These are phyloP conservation scores for Backusella parvicylindrica DNA, from an alignment of 192 early-diverging fungal genomes.

Conservation along the genomic window DNA sequence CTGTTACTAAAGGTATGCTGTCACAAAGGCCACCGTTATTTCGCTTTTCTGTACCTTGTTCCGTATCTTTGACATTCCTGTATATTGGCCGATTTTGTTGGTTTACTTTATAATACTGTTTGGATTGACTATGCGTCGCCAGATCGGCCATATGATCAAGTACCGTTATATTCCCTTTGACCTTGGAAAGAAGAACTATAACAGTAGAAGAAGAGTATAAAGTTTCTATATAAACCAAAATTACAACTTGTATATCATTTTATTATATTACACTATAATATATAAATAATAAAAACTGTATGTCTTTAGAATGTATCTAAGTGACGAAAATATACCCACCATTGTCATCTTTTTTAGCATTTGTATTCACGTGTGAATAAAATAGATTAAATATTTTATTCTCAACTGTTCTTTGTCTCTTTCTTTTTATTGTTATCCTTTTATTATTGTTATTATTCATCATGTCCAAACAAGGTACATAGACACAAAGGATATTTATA, in stretches of 20 bases:
- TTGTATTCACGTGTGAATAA: not conserved
- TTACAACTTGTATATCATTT: not conserved
- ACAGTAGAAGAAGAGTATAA: constrained; percentile 11
- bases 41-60: constrained; percentile 87
- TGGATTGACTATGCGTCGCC: constrained; percentile 92
- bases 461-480: constrained; percentile 5
- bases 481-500: too few species aligned
- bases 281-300: too few species aligned
- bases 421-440: not conserved
- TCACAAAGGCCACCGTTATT: constrained; percentile 77
- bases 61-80: constrained; percentile 90
- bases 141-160: constrained; percentile 97
- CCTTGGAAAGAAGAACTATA: constrained; percentile 73
- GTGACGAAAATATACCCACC: too few species aligned
- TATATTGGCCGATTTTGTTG: constrained; percentile 98
- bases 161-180: constrained; percentile 89
- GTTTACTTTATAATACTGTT: constrained; percentile 96
- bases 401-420: not conserved
- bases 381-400: not conserved
- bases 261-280: too few species aligned
- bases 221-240: too few species aligned
- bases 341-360: not conserved
- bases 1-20: constrained; percentile 59
- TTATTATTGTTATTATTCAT: not conserved
- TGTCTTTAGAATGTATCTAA: too few species aligned